Evolutionary conservation across 2,329 filamentous ascomycete species (phyloP), one percentile per base, ranked within the genome.

Genomic region (Fusarium brevicatenulatum): DNA sequence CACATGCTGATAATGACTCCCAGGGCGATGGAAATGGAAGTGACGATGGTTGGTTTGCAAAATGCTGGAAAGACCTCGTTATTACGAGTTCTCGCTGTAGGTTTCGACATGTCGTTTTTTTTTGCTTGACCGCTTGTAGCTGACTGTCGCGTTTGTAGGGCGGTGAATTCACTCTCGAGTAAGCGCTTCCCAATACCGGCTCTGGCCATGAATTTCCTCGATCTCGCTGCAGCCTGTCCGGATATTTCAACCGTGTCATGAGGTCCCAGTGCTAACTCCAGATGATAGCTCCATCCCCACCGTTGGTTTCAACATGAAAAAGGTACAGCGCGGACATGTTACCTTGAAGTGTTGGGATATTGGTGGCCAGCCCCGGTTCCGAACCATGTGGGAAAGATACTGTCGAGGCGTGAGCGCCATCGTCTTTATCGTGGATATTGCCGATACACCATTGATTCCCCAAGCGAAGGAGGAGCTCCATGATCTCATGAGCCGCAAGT

Each of bases 271-370:
- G 78, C 82, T 81, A 85, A 83, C 86, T 78, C 72, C 76, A 77
- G 74, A 76, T 80, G 76, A 80, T 86, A 98, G 95, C 87, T 97
- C 95, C 76, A 98, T 98, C 82, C 96, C 96, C 70, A 99, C 96
- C 21, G 95, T 99, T 78, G 96, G 96, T 75, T 98, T 98, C 87
- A 99, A 98, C 84, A 97, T 98, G 91, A 98, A 98, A 88, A 92
- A 93, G 76, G 95, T 99, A 78, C 95, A 98, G 85, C 95, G 96
- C 81, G 96, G 96, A 77, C 95, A 98, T 89, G 96, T 99, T 82
- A 97, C 96, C 78, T 88, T 99, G 79, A 98, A 98, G 85, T 99
- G 96, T 84, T 99, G 96, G 96, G 96, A 99, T 85, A 91, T 99
- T 73, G 96, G 96, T 77, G 96, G 96, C 60, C 96, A 99, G 85